Evolutionary conservation across 495 filamentous ascomycete species (phyloP).

Genomic region (Penicillium ochrochloron): DNA sequence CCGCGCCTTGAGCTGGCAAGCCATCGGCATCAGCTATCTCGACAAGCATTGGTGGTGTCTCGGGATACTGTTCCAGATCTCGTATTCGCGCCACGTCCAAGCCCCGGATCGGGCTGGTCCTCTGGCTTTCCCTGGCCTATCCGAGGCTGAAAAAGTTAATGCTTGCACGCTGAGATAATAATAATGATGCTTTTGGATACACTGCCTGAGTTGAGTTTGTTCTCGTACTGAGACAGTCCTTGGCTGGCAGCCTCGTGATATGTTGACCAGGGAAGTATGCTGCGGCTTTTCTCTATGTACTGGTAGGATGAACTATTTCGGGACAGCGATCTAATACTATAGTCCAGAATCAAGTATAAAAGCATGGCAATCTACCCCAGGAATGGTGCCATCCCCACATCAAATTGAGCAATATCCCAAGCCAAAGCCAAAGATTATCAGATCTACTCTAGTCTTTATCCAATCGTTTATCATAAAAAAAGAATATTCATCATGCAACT

Average conservation of each 20-base stretch:
- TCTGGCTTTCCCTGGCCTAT: constrained; percentile 22
- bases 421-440: constrained; percentile 9
- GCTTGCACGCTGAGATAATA: neutral
- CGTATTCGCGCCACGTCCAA: constrained; percentile 37
- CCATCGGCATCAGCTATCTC: constrained; percentile 10
- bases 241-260: constrained; percentile 22
- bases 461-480: constrained; percentile 8
- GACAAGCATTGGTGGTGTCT: constrained; percentile 24
- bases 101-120: constrained; percentile 15
- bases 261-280: neutral
- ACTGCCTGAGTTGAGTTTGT: neutral
- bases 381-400: constrained; percentile 4
- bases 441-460: constrained; percentile 17
- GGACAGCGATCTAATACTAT: no score
- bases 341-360: constrained; percentile 18
- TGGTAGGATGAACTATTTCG: constrained; percentile 4
- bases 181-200: neutral
- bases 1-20: constrained; percentile 14
- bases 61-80: constrained; percentile 33
- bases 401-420: constrained; percentile 14
- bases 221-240: constrained; percentile 11
- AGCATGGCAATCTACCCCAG: constrained; percentile 15
- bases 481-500: constrained; percentile 33
- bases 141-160: constrained; percentile 12
- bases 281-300: neutral